Conservation (phyloP, 768 basidiomycete species). For the Mycena latifolia region DNA sequence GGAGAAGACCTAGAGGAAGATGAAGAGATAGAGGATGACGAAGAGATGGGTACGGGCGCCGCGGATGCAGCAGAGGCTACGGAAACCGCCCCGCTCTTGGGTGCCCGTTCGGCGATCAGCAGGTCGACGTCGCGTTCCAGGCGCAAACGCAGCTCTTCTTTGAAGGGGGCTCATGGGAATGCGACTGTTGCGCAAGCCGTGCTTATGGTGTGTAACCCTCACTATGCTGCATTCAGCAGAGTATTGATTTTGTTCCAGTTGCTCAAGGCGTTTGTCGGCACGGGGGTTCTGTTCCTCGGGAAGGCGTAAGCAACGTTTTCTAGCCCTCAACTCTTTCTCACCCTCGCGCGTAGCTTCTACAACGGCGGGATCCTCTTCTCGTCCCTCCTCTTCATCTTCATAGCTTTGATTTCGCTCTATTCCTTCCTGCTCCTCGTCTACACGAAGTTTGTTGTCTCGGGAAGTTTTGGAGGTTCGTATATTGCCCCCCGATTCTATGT, state of each 20-base stretch:
- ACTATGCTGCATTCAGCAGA: not conserved
- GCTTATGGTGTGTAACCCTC: conserved; percentile 76
- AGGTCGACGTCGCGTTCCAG: conserved; percentile 60
- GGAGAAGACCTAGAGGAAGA: conserved; percentile 92
- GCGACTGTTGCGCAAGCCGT: conserved; percentile 93
- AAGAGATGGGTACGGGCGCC: conserved; percentile 43
- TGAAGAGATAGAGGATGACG: conserved; percentile 82
- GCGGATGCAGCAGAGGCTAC: conserved; percentile 35
- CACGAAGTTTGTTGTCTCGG: conserved; percentile 89
- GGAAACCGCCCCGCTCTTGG: conserved; percentile 73
- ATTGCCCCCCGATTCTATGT: not conserved
- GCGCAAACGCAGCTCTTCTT: conserved; percentile 69
- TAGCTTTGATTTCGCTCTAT: conserved; percentile 90
- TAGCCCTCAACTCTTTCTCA: conserved; percentile 11
- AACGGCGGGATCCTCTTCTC: conserved; percentile 98
- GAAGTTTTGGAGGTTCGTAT: conserved; percentile 90
- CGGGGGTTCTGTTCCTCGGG: conserved; percentile 95
- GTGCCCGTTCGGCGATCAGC: conserved; percentile 39
- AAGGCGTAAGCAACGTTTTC: conserved; percentile 75
- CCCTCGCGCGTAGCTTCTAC: conserved; percentile 72
- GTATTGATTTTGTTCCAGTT: conserved; percentile 60
- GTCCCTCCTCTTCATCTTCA: conserved; percentile 75
- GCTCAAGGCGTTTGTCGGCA: conserved; percentile 94
- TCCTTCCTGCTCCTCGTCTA: conserved; percentile 93
- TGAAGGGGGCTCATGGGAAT: conserved; percentile 76